Evolutionary conservation across 1,284 basidiomycete species (phyloP), one percentile per base, ranked within the genome.

Genomic region (Stygiomarasmius scandens): DNA sequence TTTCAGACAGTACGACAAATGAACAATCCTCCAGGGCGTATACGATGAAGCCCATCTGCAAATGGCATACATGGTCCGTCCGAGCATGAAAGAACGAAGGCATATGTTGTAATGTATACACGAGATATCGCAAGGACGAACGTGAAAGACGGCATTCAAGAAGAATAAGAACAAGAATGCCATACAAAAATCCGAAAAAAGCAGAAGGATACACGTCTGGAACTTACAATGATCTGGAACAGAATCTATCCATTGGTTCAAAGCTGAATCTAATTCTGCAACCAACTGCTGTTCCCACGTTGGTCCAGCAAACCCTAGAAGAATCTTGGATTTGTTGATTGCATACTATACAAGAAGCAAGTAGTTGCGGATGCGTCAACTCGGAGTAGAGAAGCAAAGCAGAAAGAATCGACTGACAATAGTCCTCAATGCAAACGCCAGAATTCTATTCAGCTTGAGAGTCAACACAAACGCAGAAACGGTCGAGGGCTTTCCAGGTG

Each of bases 221-320:
- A 12, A 68, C 84, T 59, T 72, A 87, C 78, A 74, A 63, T 87
- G 83, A 63, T 84, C 81, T 0, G 90, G 90, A 1, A 92, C 81
- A 1, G 81, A 73, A 58, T 92, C 88, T 1, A 90, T 83, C 89
- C 90, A 93, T 51, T 84, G 82, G 64, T 92, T 92, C 50, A 93
- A 71, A 1, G 86, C 86, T 1, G 87, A 89, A 70, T 92, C 90
- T 5, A 92, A 76, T 62, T 91, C 89, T 2, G 87, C 83, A 0
- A 92, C 87, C 27, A 90, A 83, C 45, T 84, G 81, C 50, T 89
- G 82, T 62, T 90, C 88, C 77, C 85, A 87, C 48, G 81, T 73
- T 3, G 74, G 71, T n/a, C 86, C 85, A 1, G 83, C 78, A 54
- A 84, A 79, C 3, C 86, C 82, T 6, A 83, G 76, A 5, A 82